Percentiles rank a stretch among this genome's conserved stretches.
phyloP scores from a whole-genome alignment of 352 stramenopile species.

The Phytophthora colocasiae region DNA sequence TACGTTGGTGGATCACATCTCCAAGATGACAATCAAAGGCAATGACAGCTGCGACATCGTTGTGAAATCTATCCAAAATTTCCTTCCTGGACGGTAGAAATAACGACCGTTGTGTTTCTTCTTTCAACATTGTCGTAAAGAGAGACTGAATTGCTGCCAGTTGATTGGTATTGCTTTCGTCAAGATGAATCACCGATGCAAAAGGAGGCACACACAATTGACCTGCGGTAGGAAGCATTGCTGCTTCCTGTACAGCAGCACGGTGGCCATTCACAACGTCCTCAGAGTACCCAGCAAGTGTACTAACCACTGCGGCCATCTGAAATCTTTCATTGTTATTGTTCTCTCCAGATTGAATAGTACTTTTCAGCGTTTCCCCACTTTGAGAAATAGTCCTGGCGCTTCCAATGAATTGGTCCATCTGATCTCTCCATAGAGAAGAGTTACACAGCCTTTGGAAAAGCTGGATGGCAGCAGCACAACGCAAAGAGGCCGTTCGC shows the following conservation, averaged over 20 bases:
- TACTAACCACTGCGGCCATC: slow-evolving; percentile 13
- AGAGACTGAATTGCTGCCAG: slow-evolving; percentile 14
- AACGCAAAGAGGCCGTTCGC: slow-evolving; percentile 22
- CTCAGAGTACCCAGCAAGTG: slow-evolving; percentile 34
- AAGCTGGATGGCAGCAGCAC: slow-evolving; percentile 33
- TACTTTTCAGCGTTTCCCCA: background rate
- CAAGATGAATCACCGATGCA: slow-evolving; percentile 20
- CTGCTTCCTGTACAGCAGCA: slow-evolving; percentile 7
- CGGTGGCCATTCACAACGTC: slow-evolving; percentile 28
- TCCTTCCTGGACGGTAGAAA: slow-evolving; percentile 26
- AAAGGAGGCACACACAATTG: slow-evolving; percentile 11
- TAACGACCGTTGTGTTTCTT: slow-evolving; percentile 11
- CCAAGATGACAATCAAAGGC: slow-evolving; percentile 18
- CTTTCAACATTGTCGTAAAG: slow-evolving; percentile 19
- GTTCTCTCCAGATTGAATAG: slow-evolving; percentile 8
- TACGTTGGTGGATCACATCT: slow-evolving; percentile 21
- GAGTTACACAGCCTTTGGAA: slow-evolving; percentile 37
- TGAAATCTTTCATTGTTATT: background rate
- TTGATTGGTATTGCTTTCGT: slow-evolving; percentile 15
- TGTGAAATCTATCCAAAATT: slow-evolving; percentile 18
- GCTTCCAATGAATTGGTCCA: slow-evolving; percentile 16
- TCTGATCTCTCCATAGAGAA: slow-evolving; percentile 22
- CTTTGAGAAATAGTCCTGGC: slow-evolving; percentile 10
- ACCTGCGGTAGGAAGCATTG: background rate
- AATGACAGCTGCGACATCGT: slow-evolving; percentile 18